Evolutionary conservation across 2,329 filamentous ascomycete genomes (phyloP).

Genomic region (Colletotrichum caudatum): DNA sequence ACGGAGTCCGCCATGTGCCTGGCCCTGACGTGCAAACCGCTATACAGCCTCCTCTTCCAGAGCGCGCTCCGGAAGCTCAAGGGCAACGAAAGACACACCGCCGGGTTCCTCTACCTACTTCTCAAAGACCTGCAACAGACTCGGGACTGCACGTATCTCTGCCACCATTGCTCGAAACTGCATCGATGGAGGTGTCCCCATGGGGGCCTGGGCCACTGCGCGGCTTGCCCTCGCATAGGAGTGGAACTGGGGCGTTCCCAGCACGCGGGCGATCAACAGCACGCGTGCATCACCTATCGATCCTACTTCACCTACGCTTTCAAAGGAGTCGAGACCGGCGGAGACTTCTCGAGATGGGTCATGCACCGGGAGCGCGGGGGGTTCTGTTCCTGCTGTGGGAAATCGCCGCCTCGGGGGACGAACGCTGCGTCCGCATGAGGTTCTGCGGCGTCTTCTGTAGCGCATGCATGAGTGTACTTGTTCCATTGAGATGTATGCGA

Average conservation of each 20-base stretch:
- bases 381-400: conserved; percentile 8
- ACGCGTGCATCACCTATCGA: conserved; percentile 1
- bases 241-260: not conserved
- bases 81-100: not conserved
- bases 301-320: conserved; percentile 12
- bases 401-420: not conserved
- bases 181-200: conserved; percentile 14
- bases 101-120: conserved; percentile 26
- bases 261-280: not conserved
- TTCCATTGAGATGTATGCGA: not conserved
- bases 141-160: conserved; percentile 7
- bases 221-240: not conserved
- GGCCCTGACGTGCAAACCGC: conserved; percentile 29
- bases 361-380: conserved; percentile 17
- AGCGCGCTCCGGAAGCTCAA: conserved; percentile 6
- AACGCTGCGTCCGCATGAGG: not conserved
- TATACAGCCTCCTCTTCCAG: conserved; percentile 29
- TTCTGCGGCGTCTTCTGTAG: no score
- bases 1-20: conserved; percentile 30
- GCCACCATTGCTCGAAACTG: conserved; percentile 24
- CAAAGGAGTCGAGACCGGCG: not conserved
- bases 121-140: conserved; percentile 13
- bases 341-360: conserved; percentile 4
- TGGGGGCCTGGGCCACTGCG: not conserved
- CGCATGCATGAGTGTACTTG: not conserved